Base-by-base conservation (phyloP, 768 basidiomycete genomes). In the Cubamyces lactineus region DNA sequence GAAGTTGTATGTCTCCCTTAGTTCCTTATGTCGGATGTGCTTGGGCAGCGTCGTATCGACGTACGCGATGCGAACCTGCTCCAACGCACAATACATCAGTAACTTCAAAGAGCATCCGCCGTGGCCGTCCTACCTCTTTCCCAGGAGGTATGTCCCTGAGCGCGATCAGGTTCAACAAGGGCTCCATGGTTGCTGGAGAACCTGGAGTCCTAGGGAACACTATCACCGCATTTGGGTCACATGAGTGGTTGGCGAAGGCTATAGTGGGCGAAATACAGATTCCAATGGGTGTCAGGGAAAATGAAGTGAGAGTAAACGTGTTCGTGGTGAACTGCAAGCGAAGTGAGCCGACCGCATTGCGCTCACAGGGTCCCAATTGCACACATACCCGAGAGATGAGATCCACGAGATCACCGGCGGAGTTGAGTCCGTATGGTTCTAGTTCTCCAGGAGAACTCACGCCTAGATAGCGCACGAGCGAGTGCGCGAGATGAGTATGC, bases 191-290 rank as follows among this genome's bases (percentile, higher is more conserved):
- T 0, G 68, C 61, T 0, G 74, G 67, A 15, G 72, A 63, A 13
- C 69, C 71, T 5, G 79, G 71, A 3, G 80, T 72, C 4, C 84
- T 79, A 51, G 96, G 95, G 70, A 96, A 98, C 3, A 98, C 92
- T n/a, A 96, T 83, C 34, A 89, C 92, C 0, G 90, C 93, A 70
- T 97, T 96, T 0, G 93, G 92, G 21, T 84, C 81, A 70, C 94
- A 96, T 0, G 90, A 91, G 70, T 98, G 95, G 70, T 97, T 97
- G 59, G 91, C 82, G 12, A 97, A 78, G 0, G 95, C 95, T 4
- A 88, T 76, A 0, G 83, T 69, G 0, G 96, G 95, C 0, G 92
- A 91, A 15, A 96, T 82, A n/a, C 89, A 86, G 2, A 88, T 87
- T 6, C 96, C 96, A 39, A 98, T 79, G 0, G 95, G 89, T 2